phyloP scores from a whole-genome alignment of 306 rosid species.

The Gillenia trifoliata region DNA sequence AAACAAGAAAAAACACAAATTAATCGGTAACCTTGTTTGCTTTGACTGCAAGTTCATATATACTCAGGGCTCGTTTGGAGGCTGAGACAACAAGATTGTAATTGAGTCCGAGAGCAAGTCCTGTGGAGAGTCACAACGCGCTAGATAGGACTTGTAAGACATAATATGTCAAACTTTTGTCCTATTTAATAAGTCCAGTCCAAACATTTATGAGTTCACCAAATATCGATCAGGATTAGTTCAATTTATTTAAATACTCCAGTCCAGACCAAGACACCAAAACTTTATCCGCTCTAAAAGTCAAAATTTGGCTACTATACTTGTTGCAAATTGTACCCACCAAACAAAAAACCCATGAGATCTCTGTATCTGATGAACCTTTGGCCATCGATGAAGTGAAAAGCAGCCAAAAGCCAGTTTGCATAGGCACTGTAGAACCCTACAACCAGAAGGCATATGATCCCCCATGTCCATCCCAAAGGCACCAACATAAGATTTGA shows the following conservation, averaged over 20 bases:
- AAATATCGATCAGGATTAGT: no score
- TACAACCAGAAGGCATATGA: slow-evolving; percentile 34
- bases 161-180: no score
- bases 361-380: slow-evolving; percentile 73
- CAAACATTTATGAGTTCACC: no score
- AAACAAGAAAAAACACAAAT: not conserved
- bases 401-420: slow-evolving; percentile 56
- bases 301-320: not conserved
- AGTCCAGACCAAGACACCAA: no score
- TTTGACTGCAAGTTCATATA: not conserved
- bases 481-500: slow-evolving; percentile 49
- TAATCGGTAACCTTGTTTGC: not conserved
- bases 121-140: no score
- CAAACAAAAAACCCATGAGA: slow-evolving; percentile 48
- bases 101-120: no score
- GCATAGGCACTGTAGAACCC: slow-evolving; percentile 59
- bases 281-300: no score
- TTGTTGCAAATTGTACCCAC: slow-evolving; percentile 9
- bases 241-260: no score
- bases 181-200: no score
- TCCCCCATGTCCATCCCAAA: slow-evolving; percentile 63
- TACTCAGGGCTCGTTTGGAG: no score
- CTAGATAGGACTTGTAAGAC: no score
- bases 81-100: no score
- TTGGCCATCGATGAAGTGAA: slow-evolving; percentile 48